Base-by-base conservation (phyloP, 306 rosid species). In the Astragalus membranaceus region DNA sequence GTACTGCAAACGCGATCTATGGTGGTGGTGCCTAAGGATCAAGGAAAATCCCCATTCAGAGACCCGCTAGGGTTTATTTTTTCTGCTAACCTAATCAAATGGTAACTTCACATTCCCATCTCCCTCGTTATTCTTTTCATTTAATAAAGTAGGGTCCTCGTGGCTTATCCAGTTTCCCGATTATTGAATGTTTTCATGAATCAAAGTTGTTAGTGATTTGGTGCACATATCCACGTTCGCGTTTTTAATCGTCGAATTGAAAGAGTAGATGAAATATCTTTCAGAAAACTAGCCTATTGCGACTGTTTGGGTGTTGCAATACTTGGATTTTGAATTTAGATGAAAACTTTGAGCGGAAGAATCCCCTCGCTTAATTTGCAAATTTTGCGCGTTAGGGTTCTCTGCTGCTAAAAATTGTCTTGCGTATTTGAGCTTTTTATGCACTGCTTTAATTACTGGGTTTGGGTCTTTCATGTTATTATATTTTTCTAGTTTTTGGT, bases 1-100 rank as follows among this genome's bases (percentile, higher is more conserved):
- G 60, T 75, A 53, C 10, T 51, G 3, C 70, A 17, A 65, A 82
- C 83, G 86, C 86, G 59, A 65, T 42, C 57, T 60, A 49, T 37
- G 50, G 50, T 5, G 52, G 16, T 17, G 62, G 59, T 69, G 65
- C 78, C 32, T 55, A 71, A 14, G 49, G 5, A 32, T 7, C 36
- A 14, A 75, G 3, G 7, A 47, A 64, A 73, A 13, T 62, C 13
- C 42, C 17, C 64, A 30, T 49, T 57, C 30, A 61, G 75, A 36
- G 26, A 29, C 51, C 47, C 30, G 23, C 51, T 61, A 78, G 78
- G 81, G 74, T 75, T 66, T 66, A 35, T 33, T 65, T 77, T 48
- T 23, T 70, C 81, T 71, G 44, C 79, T 39, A 75, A 47, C 10
- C 23, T 13, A 44, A 47, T 54, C 73, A 46, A 67, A 82, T 82